Evolutionary conservation across 2,329 filamentous ascomycete genomes (phyloP).

Genomic region (Diaporthe amygdali): DNA sequence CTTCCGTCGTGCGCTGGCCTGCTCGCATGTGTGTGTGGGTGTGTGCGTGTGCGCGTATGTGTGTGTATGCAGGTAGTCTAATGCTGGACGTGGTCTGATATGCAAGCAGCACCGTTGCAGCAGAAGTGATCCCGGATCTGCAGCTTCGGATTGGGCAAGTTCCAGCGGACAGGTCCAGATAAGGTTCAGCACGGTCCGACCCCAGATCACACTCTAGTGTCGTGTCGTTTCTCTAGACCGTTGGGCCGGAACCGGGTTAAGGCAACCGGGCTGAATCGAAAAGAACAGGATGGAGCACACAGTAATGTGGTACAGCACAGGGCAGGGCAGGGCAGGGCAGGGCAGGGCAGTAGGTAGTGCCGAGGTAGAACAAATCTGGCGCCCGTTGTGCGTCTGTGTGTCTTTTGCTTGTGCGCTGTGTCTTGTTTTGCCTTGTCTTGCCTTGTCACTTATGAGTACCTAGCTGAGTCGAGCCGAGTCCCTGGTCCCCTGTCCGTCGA

Average conservation of each 20-base stretch:
- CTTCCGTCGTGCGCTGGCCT: not conserved
- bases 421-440: not conserved
- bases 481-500: not conserved
- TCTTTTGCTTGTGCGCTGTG: not conserved
- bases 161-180: conserved; percentile 18
- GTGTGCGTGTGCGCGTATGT: not conserved
- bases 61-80: not conserved
- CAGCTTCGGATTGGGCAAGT: conserved; percentile 1
- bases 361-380: not conserved
- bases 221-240: conserved; percentile 9
- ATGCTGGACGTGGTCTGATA: conserved; percentile 8
- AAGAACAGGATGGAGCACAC: not conserved
- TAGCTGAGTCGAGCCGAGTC: not conserved
- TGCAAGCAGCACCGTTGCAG: conserved; percentile 11
- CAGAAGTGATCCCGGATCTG: conserved; percentile 10
- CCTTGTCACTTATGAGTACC: not conserved
- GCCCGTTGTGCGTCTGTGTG: conserved; percentile 4
- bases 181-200: conserved; percentile 16
- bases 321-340: not conserved
- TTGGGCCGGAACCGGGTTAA: conserved; percentile 13
- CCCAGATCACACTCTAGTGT: conserved; percentile 15
- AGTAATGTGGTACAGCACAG: not conserved
- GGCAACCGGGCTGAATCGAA: not conserved
- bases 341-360: not conserved
- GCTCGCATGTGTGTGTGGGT: not conserved